Conservation (phyloP, 2,329 filamentous ascomycete species). For the Fusarium sp. region DNA sequence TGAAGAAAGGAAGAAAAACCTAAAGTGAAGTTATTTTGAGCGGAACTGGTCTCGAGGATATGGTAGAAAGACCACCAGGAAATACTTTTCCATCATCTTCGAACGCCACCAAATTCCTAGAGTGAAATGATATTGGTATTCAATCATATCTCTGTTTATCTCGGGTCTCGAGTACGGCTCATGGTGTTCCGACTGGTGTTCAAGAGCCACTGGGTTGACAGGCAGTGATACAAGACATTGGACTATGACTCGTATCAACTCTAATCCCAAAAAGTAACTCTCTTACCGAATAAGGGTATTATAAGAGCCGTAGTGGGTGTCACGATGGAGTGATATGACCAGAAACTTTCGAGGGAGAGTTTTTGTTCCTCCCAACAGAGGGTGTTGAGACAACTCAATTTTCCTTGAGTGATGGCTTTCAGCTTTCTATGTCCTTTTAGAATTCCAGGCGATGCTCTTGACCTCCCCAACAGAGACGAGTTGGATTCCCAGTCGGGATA, state of each 20-base stretch:
- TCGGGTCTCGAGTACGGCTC: no score
- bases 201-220: no score
- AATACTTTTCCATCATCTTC: no score
- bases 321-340: not conserved
- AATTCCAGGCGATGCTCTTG: not conserved
- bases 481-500: no score
- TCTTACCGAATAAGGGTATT: no score
- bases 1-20: not conserved
- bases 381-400: not conserved
- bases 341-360: not conserved
- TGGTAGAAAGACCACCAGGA: no score
- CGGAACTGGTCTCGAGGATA: not conserved
- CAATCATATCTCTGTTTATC: no score
- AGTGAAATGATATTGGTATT: not conserved
- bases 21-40: not conserved
- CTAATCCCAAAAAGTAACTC: no score
- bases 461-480: not conserved
- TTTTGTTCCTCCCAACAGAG: not conserved
- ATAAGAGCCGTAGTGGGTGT: no score
- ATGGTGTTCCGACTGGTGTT: no score
- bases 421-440: not conserved
- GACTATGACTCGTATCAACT: no score
- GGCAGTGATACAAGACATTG: no score
- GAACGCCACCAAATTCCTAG: not conserved
- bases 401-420: conserved; percentile 1